A percentile compares a stretch with the other conserved stretches of the same genome.
These are phyloP conservation scores for Hypoxylon sp. DNA, from an alignment of 2,329 filamentous ascomycete species.

Conservation along the genomic window DNA sequence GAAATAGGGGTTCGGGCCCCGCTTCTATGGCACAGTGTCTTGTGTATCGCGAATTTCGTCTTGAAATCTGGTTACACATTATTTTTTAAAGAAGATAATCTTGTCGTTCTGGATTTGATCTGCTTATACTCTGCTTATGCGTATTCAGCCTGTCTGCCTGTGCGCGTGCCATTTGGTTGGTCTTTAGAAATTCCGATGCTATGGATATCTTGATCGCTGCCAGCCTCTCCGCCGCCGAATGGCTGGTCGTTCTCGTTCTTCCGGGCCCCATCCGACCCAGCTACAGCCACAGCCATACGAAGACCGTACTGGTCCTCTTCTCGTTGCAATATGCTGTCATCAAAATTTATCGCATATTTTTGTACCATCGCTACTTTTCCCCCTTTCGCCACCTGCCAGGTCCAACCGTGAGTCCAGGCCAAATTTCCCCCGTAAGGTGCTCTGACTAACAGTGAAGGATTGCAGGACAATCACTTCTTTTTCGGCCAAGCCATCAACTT, in stretches of 20 bases:
- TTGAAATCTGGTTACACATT: not conserved
- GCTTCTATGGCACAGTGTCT: not conserved
- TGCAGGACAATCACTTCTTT: constrained; percentile 42
- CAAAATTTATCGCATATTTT: constrained; percentile 37
- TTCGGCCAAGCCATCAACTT: constrained; percentile 42
- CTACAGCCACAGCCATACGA: not conserved
- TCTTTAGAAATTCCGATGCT: not conserved
- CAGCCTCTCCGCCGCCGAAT: constrained; percentile 13
- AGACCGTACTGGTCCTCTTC: constrained; percentile 19
- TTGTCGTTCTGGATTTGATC: not conserved
- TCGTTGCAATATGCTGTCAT: constrained; percentile 29
- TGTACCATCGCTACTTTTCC: constrained; percentile 39
- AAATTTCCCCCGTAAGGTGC: not conserved
- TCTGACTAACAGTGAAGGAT: not conserved
- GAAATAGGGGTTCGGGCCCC: constrained; percentile 10
- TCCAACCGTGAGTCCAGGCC: constrained; percentile 26
- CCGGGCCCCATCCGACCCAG: not conserved
- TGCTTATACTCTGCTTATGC: not conserved
- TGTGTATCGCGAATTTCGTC: not conserved
- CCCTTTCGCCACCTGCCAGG: constrained; percentile 40
- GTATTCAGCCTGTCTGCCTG: not conserved
- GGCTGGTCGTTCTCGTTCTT: constrained; percentile 6
- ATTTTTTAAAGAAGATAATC: not conserved
- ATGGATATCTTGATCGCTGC: constrained; percentile 22
- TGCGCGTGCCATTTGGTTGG: not conserved